Evolutionary conservation across 1,284 basidiomycete species (phyloP), one percentile per base, ranked within the genome.

Genomic region (Omphalotus olearius): DNA sequence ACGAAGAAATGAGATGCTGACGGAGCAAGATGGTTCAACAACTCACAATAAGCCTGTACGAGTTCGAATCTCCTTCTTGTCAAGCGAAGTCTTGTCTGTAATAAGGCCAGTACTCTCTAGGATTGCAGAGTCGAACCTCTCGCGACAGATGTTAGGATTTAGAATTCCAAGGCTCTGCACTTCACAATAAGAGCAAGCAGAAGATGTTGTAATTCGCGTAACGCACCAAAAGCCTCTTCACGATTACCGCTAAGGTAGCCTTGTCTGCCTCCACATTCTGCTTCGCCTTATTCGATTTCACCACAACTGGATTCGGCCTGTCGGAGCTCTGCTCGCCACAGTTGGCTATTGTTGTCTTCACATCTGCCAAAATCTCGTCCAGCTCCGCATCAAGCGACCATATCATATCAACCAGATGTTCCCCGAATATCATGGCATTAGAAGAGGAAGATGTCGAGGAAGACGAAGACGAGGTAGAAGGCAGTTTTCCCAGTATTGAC

Each of bases 11-110:
- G 37, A 53, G 40, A 33, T 51, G 38, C 40, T 25, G 23, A 47
- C 5, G 28, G 36, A 44, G 44, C 6, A 26, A 7, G 9, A 17
- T 33, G 13, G 9, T 10, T 33, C 33, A 42, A n/a, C 26, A 44
- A 79, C 88, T 66, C 65, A 92, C 89, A 91, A 90, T 48, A 91
- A 71, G 13, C 80, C 83, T 0, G 90, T 93, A 50, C 88, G 75
- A 25, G 80, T 83, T 56, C 88, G 75, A 39, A 91, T 81, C 63
- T 91, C 88, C 62, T 85, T 87, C 72, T 83, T 85, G 57, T 83
- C 81, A 57, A 88, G 78, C 0, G 73, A 64, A 10, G 61, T 59
- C 60, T 82, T 79, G 63, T 91, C 85, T 9, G 69, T 66, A 52
- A 91, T 79, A 23, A 92, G 72, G 2, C 82, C 82, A 20, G 81